Evolutionary conservation across 768 basidiomycete genomes (phyloP).

Genomic region (Dictyophora rubrovolvata): DNA sequence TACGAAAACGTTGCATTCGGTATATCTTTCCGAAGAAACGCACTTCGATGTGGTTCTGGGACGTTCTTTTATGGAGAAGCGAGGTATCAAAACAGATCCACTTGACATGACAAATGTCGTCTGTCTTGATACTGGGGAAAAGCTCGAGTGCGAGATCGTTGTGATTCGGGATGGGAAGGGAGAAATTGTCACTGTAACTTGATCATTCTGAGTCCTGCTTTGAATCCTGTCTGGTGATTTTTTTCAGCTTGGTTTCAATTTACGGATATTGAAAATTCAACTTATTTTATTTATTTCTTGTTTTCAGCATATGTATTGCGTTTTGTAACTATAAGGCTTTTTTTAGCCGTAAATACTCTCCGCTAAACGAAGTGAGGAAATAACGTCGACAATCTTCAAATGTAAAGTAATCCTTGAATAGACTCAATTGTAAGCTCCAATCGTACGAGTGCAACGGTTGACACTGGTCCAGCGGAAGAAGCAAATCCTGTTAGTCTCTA

Average conservation of each 20-base stretch:
- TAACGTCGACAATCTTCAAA: too few relatives aligned
- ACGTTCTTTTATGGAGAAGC: constrained; percentile 35
- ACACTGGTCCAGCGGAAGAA: too few relatives aligned
- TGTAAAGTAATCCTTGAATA: too few relatives aligned
- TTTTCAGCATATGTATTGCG: too few relatives aligned
- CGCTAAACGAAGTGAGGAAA: too few relatives aligned
- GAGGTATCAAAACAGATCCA: constrained; percentile 72
- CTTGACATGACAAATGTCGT: constrained; percentile 84
- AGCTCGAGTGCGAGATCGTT: constrained; percentile 84
- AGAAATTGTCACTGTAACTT: constrained; percentile 84
- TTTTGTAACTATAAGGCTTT: too few relatives aligned
- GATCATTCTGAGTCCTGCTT: constrained; percentile 7
- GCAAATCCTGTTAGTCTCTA: too few relatives aligned
- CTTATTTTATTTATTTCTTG: too few relatives aligned
- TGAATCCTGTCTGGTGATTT: not conserved
- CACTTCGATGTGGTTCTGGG: constrained; percentile 96
- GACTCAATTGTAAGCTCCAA: too few relatives aligned
- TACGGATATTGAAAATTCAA: too few relatives aligned
- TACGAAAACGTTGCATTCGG: constrained; percentile 35
- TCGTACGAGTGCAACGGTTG: too few relatives aligned
- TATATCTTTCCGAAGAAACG: constrained; percentile 87
- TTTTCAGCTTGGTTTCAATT: not conserved
- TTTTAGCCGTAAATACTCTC: too few relatives aligned
- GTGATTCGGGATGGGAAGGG: constrained; percentile 87
- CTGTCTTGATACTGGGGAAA: constrained; percentile 88